phyloP scores from a whole-genome alignment of 179 eudicot genomes.

The Gypsophila paniculata region DNA sequence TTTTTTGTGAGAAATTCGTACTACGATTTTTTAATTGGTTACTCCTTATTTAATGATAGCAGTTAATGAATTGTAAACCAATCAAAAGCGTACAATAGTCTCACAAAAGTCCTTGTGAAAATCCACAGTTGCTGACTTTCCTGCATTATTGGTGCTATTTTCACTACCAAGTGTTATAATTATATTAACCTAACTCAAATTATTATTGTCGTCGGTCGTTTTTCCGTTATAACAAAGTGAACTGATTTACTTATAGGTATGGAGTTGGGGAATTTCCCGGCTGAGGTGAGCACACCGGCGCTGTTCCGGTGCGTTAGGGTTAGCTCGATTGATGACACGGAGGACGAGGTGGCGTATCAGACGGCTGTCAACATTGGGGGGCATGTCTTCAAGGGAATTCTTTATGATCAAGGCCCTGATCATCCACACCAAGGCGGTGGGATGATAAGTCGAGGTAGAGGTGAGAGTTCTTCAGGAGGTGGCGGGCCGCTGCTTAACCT shows the following conservation, averaged over 20 bases:
- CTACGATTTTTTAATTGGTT: no score
- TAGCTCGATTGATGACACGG: conserved; percentile 54
- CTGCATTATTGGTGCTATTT: not conserved
- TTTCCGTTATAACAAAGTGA: no score
- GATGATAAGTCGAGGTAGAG: not conserved
- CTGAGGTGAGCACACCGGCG: conserved; percentile 58
- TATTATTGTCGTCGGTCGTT: no score
- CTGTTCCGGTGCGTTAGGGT: conserved; percentile 71
- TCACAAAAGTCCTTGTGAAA: no score
- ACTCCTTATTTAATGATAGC: no score
- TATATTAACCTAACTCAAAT: conserved; percentile 18
- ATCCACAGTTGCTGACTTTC: not conserved
- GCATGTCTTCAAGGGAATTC: conserved; percentile 84
- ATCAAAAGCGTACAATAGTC: no score
- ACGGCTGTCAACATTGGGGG: conserved; percentile 89
- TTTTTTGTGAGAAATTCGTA: no score
- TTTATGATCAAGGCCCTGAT: conserved; percentile 84
- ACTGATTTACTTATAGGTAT: conserved; percentile 38
- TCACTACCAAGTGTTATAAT: no score
- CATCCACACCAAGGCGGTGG: not conserved
- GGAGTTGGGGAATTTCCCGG: conserved; percentile 64
- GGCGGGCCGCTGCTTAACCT: conserved; percentile 44
- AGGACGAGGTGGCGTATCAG: conserved; percentile 79
- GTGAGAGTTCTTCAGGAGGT: conserved; percentile 49
- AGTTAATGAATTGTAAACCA: no score